Evolutionary conservation across 1,284 basidiomycete genomes (phyloP), one percentile per base, ranked within the genome.

Genomic region (Lentinus polychrous): DNA sequence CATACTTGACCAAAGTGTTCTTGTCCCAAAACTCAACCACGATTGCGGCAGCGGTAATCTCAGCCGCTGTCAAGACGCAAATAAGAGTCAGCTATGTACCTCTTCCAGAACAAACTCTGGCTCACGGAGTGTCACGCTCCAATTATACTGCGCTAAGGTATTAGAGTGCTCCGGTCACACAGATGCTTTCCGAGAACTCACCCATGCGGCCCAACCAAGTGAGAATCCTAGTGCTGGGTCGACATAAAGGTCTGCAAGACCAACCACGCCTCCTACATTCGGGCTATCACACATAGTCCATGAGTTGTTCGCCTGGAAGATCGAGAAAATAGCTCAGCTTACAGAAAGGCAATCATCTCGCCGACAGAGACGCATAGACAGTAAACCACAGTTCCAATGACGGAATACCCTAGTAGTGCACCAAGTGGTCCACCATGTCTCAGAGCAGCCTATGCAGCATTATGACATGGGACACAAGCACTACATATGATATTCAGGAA

Each of bases 201-300:
- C 61, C 62, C 62, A 64, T 12, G 61, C 60, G 1, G 62, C 61
- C 61, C 62, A 64, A 8, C 62, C 62, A 0, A 64, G 51, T 0
- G 62, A 62, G 49, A 64, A 64, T 0, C 62, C 61, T 2, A 62
- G 49, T 1, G 61, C 60, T 0, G 52, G 56, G 38, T 63, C 62
- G 6, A 65, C 62, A 32, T 62, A 64, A 0, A 60, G 60, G 60
- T 60, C 59, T 1, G 89, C 86, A 5, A 86, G 81, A 56, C 90
- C 81, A 14, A 91, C 83, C 57, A 91, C 89, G 36, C 86, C 83
- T 52, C 79, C 81, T 1, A 90, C 86, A 88, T 88, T 67, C 84
- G 90, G 34, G 83, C 81, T 61, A 44, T 24, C 44, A 7, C 60
- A 33, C 10, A 65, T 60, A n/a, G 45, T 40, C 46, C 41, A 42